phyloP scores from a whole-genome alignment of 495 filamentous ascomycete genomes.

The Penicillium waksmanii region DNA sequence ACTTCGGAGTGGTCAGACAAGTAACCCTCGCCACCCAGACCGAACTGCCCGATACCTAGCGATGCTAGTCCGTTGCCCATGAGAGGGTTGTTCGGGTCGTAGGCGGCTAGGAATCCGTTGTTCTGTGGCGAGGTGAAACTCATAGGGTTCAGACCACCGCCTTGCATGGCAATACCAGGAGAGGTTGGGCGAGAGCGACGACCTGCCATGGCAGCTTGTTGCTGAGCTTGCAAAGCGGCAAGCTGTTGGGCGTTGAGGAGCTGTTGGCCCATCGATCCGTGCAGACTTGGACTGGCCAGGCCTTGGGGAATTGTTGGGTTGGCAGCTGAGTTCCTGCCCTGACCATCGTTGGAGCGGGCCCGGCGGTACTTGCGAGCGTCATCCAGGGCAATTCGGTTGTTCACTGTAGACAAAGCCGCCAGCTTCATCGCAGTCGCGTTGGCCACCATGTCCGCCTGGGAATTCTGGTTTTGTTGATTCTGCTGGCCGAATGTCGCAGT shows the following conservation, averaged over 20 bases:
- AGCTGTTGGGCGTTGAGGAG: constrained; percentile 83
- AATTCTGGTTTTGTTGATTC: constrained; percentile 48
- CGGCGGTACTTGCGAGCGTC: constrained; percentile 94
- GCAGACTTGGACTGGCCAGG: constrained; percentile 55
- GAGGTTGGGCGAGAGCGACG: constrained; percentile 91
- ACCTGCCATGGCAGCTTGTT: constrained; percentile 74
- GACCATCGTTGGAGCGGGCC: constrained; percentile 85
- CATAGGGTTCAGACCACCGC: constrained; percentile 62
- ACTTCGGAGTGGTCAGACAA: constrained; percentile 93
- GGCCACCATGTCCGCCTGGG: constrained; percentile 95
- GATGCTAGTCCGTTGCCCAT: constrained; percentile 74
- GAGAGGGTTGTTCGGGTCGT: constrained; percentile 73
- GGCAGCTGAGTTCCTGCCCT: constrained; percentile 49
- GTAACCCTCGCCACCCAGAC: constrained; percentile 79
- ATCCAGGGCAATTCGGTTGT: constrained; percentile 96
- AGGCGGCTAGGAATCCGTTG: constrained; percentile 92
- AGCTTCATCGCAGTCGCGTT: constrained; percentile 99
- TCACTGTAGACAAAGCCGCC: constrained; percentile 93
- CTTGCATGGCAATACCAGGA: constrained; percentile 84
- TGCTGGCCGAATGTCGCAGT: constrained; percentile 73
- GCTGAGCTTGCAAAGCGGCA: constrained; percentile 81
- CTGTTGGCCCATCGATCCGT: constrained; percentile 82
- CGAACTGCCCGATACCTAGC: constrained; percentile 76
- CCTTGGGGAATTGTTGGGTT: constrained; percentile 56
- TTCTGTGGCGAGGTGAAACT: constrained; percentile 89